Base-by-base conservation (phyloP, 768 basidiomycete species). In the Mrakia frigida region DNA sequence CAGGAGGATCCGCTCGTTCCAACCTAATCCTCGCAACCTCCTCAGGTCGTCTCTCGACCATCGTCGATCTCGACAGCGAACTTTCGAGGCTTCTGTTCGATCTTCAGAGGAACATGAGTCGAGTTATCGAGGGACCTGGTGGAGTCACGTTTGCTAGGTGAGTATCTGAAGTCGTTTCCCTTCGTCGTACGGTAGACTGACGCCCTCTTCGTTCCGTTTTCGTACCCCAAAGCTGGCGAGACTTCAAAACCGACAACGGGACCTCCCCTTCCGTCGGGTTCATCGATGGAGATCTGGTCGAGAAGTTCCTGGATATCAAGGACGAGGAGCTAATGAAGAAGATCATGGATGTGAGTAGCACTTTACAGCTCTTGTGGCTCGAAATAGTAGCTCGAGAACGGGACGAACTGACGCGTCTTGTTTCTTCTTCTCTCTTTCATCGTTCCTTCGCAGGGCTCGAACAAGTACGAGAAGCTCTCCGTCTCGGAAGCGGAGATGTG, bases 231-330 rank as follows among this genome's bases (percentile, higher is more conserved):
- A 94, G 92, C 78, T 92, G 87, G 82, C 87, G 93, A 71, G 86
- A 91, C 0, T 69, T 79, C 78, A 78, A 79, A 52, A 25, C 52
- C 4, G 90, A 92, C 43, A 74, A 79, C 85, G 86, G 11, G 87
- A 90, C 43, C 80, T 83, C 37, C 79, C 86, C 79, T 0, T 86
- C 90, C 1, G 86, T 86, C 56, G 93, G 93, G 23, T 94, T 97
- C 86, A 85, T 97, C 39, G 94, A 97, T 78, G 94, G 94, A 1
- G 91, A 92, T 81, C 91, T 94, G 79, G 81, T 97, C 28, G 92
- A 94, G 82, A 84, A 85, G 28, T 89, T 91, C 82, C 85, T 81
- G 90, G 72, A 83, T 82, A 25, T 84, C 86, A 35, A 59, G 68
- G 81, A 81, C 52, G 82, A 80, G 18, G 83, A 86, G 83, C 86